Evolutionary conservation across 108 stramenopile genomes (phyloP).

Genomic region (Cyclotella choctawhatcheeana): DNA sequence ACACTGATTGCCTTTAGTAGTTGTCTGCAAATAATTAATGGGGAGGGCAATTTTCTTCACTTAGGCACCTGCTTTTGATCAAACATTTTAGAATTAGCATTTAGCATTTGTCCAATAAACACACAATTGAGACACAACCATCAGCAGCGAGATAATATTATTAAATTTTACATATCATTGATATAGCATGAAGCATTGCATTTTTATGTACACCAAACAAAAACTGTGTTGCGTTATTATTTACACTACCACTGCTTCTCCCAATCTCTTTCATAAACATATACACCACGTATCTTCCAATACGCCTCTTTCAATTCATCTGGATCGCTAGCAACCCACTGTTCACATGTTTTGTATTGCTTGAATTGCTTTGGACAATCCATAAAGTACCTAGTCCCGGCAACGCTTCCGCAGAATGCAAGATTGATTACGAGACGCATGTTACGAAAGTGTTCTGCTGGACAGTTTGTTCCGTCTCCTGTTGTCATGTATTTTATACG

Average conservation of each 20-base stretch:
- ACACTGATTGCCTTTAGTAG: too few relatives aligned
- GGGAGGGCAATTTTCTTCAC: too few relatives aligned
- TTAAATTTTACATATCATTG: too few relatives aligned
- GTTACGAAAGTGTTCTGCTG: conserved; percentile 74
- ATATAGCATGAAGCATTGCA: too few relatives aligned
- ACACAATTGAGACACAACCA: too few relatives aligned
- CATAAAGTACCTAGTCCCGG: conserved; percentile 80
- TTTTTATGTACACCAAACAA: neutral
- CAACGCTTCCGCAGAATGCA: conserved; percentile 87
- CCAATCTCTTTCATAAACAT: conserved; percentile 85
- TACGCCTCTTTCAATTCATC: conserved; percentile 83
- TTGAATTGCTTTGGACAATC: conserved; percentile 83
- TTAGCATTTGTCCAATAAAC: too few relatives aligned
- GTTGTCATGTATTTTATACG: too few relatives aligned
- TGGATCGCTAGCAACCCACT: conserved; percentile 75
- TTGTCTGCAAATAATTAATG: too few relatives aligned
- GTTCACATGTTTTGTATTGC: conserved; percentile 72
- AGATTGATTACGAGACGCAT: conserved; percentile 91
- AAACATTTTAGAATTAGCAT: too few relatives aligned
- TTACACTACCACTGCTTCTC: conserved; percentile 47
- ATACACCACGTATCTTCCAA: conserved; percentile 90
- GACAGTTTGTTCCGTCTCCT: conserved; percentile 79
- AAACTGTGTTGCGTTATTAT: neutral
- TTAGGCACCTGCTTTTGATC: too few relatives aligned
- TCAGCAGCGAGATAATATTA: too few relatives aligned